A percentile compares a stretch with the other conserved stretches of the same genome.
phyloP scores from a whole-genome alignment of 2,329 filamentous ascomycete species.

The Penicillium olsonii region DNA sequence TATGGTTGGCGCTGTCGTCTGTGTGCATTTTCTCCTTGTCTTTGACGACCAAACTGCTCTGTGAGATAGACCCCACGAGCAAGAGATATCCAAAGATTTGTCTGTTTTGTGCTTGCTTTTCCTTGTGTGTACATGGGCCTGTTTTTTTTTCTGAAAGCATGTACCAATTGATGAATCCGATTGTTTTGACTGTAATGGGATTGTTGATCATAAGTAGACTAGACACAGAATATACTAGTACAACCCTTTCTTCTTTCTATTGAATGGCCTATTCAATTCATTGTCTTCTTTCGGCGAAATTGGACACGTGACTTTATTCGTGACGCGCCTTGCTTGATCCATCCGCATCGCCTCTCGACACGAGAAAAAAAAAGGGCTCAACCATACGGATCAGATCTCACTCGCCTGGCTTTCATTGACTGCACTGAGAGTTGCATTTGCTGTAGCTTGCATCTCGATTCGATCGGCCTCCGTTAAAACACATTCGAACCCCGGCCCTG shows the following conservation, averaged over 20 bases:
- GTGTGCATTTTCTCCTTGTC: slow-evolving; percentile 33
- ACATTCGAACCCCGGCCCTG: slow-evolving; percentile 28
- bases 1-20: slow-evolving; percentile 39
- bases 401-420: neutral
- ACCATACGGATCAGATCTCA: slow-evolving; percentile 3
- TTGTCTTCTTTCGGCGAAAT: slow-evolving; percentile 12
- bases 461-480: neutral
- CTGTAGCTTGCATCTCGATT: slow-evolving; percentile 4
- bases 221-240: neutral
- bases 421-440: neutral
- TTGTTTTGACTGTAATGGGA: slow-evolving; percentile 1
- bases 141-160: slow-evolving; percentile 15
- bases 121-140: slow-evolving; percentile 18
- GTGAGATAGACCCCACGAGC: slow-evolving; percentile 42
- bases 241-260: no score
- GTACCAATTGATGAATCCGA: slow-evolving; percentile 10
- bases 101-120: slow-evolving; percentile 23
- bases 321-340: slow-evolving; percentile 37
- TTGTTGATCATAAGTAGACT: neutral
- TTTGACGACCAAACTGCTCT: slow-evolving; percentile 32
- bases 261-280: neutral
- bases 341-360: slow-evolving; percentile 31
- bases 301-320: slow-evolving; percentile 32
- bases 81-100: slow-evolving; percentile 44
- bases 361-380: slow-evolving; percentile 22